Evolutionary conservation across 495 filamentous ascomycete species (phyloP), one percentile per base, ranked within the genome.

Genomic region (Neurospora pannonica): DNA sequence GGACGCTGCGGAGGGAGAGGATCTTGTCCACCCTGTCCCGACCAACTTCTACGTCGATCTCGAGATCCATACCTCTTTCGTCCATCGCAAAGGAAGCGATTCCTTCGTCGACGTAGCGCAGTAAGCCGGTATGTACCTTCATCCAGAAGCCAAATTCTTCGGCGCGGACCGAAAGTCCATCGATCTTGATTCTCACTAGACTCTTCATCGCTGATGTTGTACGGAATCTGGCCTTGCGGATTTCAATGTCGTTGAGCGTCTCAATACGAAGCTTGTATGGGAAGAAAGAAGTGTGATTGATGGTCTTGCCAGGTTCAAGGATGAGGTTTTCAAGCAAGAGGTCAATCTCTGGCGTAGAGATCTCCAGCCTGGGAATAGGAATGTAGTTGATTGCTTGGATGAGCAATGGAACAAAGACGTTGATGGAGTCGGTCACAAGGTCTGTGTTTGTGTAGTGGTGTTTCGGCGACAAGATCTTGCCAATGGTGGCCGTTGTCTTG

Each of bases 241-340:
- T 89, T 75, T 96, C 92, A 48, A 98, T 84, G 77, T 97, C 92
- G 77, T 95, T 97, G 80, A 90, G 92, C 0, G 93, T 94, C 76
- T 94, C 90, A 43, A 97, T 83, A 46, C 91, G 90, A 72, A 97
- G 86, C 46, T 90, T 89, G 81, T 93, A 95, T 0, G 95, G 95
- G 17, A 97, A 88, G 87, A 98, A 97, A 0, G 94, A 97, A 3
- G 92, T 91, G 75, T 90, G 87, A 79, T 97, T 96, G 76, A 97
- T 87, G 3, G 94, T 96, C 39, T 84, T 86, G 28, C 95, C 95
- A 0, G 95, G 95, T 76, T 98, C 94, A 42, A 98, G 85, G 71
- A 98, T 91, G 46, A 98, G 85, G 73, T 96, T 97, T 77, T 97
- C 95, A 9, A 98, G 83, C 1, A 98, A 84, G 13, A 98, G 88